Evolutionary conservation across 1,284 basidiomycete species (phyloP), one percentile per base, ranked within the genome.

Genomic region (Malassezia equina): DNA sequence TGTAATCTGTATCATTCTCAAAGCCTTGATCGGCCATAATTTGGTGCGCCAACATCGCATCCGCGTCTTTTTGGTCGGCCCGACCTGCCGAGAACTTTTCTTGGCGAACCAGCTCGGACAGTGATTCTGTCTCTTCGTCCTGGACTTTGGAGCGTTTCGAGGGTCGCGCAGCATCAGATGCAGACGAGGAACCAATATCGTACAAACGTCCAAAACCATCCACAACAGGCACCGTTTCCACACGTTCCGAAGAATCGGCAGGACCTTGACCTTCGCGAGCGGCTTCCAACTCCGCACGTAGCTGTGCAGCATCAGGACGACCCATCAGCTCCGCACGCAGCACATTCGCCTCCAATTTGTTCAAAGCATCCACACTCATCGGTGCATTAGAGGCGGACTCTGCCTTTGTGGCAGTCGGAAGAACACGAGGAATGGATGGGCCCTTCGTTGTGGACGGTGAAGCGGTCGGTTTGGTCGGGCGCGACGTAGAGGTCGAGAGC

Each of bases 291-390:
- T 93, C 84, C 53, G 80, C 79, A 75, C 94, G 87, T 40, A 96
- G 77, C 25, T 79, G 78, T 27, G 86, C 86, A 65, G 89, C 81
- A 0, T 86, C 80, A 13, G 82, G 79, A 42, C 78, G 76, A 19
- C 80, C 81, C 80, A 86, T 86, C 24, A 98, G 79, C 74, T 88
- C 93, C 8, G 93, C 90, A 17, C 89, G 84, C 15, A 98, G 77
- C 1, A 94, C 90, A 63, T 86, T 86, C 7, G 93, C 94, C 75
- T 96, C 91, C 1, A 98, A 77, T 67, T 85, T 86, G 76, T 98
- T 98, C 39, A 98, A 79, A 31, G 86, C 86, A 32, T 75, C 76
- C 7, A 77, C 68, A 0, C 76, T 75, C 49, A 80, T 60, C 12
- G 44, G 12, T 7, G 28, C 28, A 7, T 28, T 4, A 13, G n/a